Evolutionary conservation across 129 eudicot species (phyloP).

Genomic region (Solidago caesia): DNA sequence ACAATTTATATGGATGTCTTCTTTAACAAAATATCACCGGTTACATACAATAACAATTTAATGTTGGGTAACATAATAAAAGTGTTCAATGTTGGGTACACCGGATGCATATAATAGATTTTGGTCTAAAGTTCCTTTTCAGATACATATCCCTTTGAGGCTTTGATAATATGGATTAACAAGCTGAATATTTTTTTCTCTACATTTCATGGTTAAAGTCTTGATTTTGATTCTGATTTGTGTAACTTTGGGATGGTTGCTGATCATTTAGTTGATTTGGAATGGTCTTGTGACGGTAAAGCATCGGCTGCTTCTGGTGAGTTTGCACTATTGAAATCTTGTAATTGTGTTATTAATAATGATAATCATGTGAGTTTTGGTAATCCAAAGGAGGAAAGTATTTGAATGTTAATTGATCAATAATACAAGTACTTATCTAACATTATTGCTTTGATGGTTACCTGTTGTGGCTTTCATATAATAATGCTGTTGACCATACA

Average conservation of each 20-base stretch:
- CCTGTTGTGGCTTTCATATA: background rate
- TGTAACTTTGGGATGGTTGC: background rate
- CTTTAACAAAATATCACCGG: no score
- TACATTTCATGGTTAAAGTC: background rate
- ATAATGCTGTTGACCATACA: background rate
- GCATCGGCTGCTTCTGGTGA: background rate
- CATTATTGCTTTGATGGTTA: background rate
- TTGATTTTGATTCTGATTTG: background rate
- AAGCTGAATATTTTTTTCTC: background rate
- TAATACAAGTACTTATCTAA: background rate
- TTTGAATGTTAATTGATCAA: background rate
- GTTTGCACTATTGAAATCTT: background rate
- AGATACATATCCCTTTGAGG: background rate
- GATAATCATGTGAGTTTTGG: background rate
- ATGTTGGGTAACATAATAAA: no score
- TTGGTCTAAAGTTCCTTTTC: no score
- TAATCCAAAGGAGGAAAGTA: background rate
- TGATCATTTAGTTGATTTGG: background rate
- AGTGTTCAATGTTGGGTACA: no score
- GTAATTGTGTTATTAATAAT: background rate
- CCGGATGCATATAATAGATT: no score
- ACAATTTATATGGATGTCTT: no score
- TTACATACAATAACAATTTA: no score
- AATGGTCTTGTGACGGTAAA: background rate
- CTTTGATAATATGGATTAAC: background rate